Percentiles rank a stretch among this genome's conserved stretches.
Evolutionary conservation across 208 protist species (phyloP).

Genomic region (Balamuthia mandrillaris): DNA sequence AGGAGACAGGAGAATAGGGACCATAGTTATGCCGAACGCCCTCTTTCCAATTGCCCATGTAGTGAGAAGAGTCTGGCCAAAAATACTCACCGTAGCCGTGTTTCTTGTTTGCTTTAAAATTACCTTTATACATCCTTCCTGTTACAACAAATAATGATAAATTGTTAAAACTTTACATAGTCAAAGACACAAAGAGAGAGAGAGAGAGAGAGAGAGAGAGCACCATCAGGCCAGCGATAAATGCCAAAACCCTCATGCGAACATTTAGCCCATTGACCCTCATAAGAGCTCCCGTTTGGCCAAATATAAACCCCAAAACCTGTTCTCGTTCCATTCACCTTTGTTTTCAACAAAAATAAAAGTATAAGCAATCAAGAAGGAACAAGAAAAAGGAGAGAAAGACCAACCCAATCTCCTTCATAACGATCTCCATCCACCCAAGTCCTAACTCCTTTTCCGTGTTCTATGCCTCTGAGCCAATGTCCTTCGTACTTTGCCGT

Average conservation of each 20-base stretch:
- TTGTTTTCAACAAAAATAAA: not conserved
- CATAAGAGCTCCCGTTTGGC: conserved; percentile 31
- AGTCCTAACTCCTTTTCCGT: conserved; percentile 13
- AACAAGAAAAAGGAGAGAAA: no score
- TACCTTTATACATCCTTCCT: conserved; percentile 6
- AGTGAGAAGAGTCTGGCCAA: conserved; percentile 21
- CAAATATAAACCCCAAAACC: conserved; percentile 20
- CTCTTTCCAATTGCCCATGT: not conserved
- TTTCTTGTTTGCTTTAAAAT: conserved; percentile 40
- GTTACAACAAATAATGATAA: no score
- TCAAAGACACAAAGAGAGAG: not conserved
- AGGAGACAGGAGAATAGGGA: no score
- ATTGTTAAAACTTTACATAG: no score
- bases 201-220: no score
- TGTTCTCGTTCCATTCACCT: not conserved
- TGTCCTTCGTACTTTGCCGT: conserved; percentile 23
- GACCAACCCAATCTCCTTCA: conserved; percentile 28
- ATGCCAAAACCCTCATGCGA: conserved; percentile 28
- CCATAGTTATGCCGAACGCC: conserved; percentile 21
- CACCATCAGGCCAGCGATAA: conserved; percentile 33
- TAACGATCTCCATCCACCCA: conserved; percentile 33
- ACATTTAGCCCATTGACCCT: conserved; percentile 32
- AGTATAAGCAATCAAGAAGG: no score
- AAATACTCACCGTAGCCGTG: conserved; percentile 30
- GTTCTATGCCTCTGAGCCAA: conserved; percentile 28